A percentile compares a stretch with the other conserved stretches of the same genome.
Evolutionary conservation across 352 stramenopile genomes (phyloP).

Genomic region (Pythium utonaiense): DNA sequence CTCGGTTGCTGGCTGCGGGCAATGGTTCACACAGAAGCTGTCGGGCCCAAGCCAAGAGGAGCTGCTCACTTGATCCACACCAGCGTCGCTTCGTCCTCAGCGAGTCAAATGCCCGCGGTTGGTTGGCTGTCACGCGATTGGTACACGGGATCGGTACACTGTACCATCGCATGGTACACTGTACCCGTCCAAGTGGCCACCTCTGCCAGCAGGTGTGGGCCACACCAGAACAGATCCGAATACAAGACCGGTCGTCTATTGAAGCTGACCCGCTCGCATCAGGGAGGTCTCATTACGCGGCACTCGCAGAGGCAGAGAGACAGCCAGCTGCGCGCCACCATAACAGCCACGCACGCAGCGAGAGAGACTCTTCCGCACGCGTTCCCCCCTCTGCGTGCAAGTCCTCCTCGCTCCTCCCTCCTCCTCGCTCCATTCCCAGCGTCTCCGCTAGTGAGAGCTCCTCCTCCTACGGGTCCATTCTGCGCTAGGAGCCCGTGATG

Average conservation of each 20-base stretch:
- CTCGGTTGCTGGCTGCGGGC: background rate
- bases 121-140: constrained; percentile 25
- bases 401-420: background rate
- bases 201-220: background rate
- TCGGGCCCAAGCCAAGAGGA: no score
- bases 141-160: constrained; percentile 4
- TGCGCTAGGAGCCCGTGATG: no score
- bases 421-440: background rate
- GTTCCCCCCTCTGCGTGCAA: background rate
- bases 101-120: constrained; percentile 12
- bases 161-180: constrained; percentile 9
- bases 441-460: background rate
- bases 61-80: background rate
- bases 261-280: background rate
- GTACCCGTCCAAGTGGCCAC: background rate
- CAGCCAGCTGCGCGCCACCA: no score
- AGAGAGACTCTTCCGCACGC: background rate
- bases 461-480: background rate
- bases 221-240: background rate
- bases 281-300: background rate
- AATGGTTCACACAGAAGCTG: background rate
- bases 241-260: background rate
- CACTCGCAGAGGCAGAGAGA: constrained; percentile 4
- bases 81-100: constrained; percentile 13
- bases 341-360: no score